These are phyloP conservation scores for Spergularia bocconei DNA, from an alignment of 148 eudicot species.

Conservation along the genomic window DNA sequence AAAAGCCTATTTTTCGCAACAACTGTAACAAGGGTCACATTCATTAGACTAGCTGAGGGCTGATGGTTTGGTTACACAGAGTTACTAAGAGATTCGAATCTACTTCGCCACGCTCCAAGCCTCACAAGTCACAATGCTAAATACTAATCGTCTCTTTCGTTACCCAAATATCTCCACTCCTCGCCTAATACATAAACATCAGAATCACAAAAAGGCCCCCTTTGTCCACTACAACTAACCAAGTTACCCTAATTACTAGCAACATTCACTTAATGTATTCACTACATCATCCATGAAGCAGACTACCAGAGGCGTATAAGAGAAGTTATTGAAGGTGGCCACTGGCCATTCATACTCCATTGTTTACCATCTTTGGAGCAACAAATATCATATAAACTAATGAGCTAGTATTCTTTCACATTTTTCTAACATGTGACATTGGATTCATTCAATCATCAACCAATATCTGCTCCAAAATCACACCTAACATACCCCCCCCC, in stretches of 20 bases:
- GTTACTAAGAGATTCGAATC: not conserved
- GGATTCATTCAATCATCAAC: not conserved
- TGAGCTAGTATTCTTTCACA: not conserved
- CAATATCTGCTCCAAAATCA: not conserved
- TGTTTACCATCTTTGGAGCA: not conserved
- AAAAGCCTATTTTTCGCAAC: not conserved
- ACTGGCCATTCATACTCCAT: not conserved
- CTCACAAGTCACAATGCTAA: not conserved
- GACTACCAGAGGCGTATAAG: not conserved
- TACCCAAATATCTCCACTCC: not conserved
- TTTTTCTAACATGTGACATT: not conserved
- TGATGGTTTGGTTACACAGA: no score
- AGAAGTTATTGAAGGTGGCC: not conserved
- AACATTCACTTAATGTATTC: not conserved
- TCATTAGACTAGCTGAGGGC: no score
- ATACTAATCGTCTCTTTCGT: not conserved
- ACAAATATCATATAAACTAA: not conserved
- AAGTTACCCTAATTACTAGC: not conserved
- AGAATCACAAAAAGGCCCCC: not conserved
- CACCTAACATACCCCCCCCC: not conserved
- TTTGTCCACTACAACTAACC: not conserved
- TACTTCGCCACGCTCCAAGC: not conserved
- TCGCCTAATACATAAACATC: not conserved
- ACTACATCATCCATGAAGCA: not conserved
- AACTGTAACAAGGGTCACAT: not conserved